Percentiles rank a stretch among this genome's conserved stretches.
Evolutionary conservation across 441 rosid species (phyloP).

Genomic region (Capsella rubella): DNA sequence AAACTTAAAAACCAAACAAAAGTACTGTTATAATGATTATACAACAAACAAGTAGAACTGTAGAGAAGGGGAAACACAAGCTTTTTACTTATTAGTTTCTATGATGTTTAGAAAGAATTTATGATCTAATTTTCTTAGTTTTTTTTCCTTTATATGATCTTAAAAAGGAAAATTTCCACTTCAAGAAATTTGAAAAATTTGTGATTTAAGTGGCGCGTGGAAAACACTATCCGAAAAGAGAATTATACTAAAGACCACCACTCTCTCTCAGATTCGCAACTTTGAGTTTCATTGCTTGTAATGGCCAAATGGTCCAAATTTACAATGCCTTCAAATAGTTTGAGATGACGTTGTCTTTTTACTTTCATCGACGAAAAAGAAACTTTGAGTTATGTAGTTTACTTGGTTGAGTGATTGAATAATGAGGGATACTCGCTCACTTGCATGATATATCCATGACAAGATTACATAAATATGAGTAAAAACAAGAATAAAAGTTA

Average conservation of each 20-base stretch:
- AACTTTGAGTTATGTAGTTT: neutral
- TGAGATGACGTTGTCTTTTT: neutral
- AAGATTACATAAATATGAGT: too few species aligned
- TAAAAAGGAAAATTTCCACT: neutral
- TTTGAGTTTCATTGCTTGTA: neutral
- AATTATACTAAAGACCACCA: neutral
- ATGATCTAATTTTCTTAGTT: neutral
- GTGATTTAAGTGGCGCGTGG: neutral
- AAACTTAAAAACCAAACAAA: neutral
- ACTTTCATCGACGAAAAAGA: neutral
- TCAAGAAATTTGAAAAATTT: neutral
- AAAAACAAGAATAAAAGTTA: neutral
- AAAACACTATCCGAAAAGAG: slow-evolving; percentile 5
- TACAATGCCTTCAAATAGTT: neutral
- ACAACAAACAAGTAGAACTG: neutral
- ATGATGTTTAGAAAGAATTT: neutral
- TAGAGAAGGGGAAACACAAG: neutral
- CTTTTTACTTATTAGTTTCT: neutral
- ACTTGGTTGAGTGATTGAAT: neutral
- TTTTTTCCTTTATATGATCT: slow-evolving; percentile 4
- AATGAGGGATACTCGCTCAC: neutral
- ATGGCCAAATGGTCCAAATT: slow-evolving; percentile 9
- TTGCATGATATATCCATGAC: too few species aligned
- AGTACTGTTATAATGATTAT: neutral
- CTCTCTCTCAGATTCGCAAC: neutral